phyloP scores from a whole-genome alignment of 352 stramenopile genomes.

The Phytophthora ohioensis region DNA sequence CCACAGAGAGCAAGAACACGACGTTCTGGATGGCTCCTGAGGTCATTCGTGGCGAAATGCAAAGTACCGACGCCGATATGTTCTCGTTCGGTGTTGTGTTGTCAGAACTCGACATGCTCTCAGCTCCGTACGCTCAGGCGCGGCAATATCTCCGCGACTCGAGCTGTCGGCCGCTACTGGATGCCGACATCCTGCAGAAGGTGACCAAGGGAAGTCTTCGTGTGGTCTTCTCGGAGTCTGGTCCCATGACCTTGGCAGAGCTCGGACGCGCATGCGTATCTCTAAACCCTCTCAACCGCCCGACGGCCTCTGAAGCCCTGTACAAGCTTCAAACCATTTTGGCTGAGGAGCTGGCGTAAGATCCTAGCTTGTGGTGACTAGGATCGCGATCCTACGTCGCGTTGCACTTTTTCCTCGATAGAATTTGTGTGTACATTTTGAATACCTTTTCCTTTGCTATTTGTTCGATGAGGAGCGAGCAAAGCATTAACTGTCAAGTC shows the following conservation, averaged over 20 bases:
- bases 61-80: slow-evolving; percentile 76
- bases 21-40: slow-evolving; percentile 83
- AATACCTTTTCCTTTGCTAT: slow-evolving; percentile 21
- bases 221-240: slow-evolving; percentile 34
- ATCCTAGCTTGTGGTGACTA: not conserved
- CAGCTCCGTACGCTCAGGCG: slow-evolving; percentile 37
- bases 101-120: slow-evolving; percentile 66
- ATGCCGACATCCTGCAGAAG: slow-evolving; percentile 43
- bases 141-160: slow-evolving; percentile 24
- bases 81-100: slow-evolving; percentile 87
- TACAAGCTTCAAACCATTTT: slow-evolving; percentile 49
- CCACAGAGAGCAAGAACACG: slow-evolving; percentile 42
- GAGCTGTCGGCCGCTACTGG: slow-evolving; percentile 31
- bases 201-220: slow-evolving; percentile 44
- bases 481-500: slow-evolving; percentile 6
- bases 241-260: slow-evolving; percentile 33
- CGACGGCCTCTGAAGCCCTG: slow-evolving; percentile 41
- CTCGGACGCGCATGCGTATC: slow-evolving; percentile 36
- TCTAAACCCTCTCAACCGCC: slow-evolving; percentile 37
- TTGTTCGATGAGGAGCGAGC: slow-evolving; percentile 4
- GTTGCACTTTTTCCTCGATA: slow-evolving; percentile 16
- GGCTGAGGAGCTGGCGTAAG: slow-evolving; percentile 29
- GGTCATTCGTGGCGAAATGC: slow-evolving; percentile 77
- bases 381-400: slow-evolving; percentile 5
- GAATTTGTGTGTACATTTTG: slow-evolving; percentile 19